Evolutionary conservation across 2,329 filamentous ascomycete genomes (phyloP).

Genomic region (Septoria petroselini): DNA sequence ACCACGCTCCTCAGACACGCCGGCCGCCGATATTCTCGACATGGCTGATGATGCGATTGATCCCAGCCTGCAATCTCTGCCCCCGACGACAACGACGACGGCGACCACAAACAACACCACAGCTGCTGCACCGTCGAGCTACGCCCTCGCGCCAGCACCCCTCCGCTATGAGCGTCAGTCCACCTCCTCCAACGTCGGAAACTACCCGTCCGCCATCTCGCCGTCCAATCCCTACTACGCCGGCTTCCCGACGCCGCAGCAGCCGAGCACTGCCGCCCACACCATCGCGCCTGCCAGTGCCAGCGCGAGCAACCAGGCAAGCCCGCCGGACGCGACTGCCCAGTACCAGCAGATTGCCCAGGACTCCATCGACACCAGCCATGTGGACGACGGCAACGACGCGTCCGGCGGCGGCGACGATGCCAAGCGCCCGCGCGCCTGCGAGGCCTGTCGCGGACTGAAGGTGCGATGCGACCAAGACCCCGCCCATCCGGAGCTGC

Average conservation of each 20-base stretch:
- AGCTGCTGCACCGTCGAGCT: too few species aligned
- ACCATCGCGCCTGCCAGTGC: slow-evolving; percentile 21
- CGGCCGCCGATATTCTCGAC: too few species aligned
- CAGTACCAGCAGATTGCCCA: slow-evolving; percentile 10
- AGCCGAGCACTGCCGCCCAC: slow-evolving; percentile 16
- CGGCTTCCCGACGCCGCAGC: slow-evolving; percentile 23
- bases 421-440: slow-evolving; percentile 48
- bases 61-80: too few species aligned
- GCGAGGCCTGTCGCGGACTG: slow-evolving; percentile 48
- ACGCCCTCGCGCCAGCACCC: too few species aligned
- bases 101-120: too few species aligned
- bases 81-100: too few species aligned
- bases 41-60: too few species aligned
- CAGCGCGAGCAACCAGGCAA: slow-evolving; percentile 30
- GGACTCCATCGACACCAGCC: slow-evolving; percentile 22
- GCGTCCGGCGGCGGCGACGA: slow-evolving; percentile 33
- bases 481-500: slow-evolving; percentile 56
- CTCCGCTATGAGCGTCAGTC: too few species aligned
- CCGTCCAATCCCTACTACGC: slow-evolving; percentile 29
- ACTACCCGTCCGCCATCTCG: slow-evolving; percentile 11
- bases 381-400: slow-evolving; percentile 14
- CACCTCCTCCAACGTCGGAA: slow-evolving; percentile 4
- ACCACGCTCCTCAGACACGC: too few species aligned
- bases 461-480: slow-evolving; percentile 81
- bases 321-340: slow-evolving; percentile 18